Base-by-base conservation (phyloP, 2,329 filamentous ascomycete genomes). In the Aspergillus luchuensis region DNA sequence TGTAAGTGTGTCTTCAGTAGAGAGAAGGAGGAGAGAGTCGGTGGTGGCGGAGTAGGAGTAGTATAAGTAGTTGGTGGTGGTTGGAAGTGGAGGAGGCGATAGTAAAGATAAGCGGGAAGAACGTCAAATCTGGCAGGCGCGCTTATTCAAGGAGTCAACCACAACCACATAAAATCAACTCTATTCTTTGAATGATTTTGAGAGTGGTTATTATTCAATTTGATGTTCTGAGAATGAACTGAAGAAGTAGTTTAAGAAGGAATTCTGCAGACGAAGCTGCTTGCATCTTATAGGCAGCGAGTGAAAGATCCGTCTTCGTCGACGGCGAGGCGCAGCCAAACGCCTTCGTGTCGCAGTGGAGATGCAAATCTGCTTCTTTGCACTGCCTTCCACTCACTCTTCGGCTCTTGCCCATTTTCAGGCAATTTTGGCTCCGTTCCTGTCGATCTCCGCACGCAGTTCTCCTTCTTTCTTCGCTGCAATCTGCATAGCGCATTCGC, bases 301-400 rank as follows among this genome's bases (percentile, higher is more conserved):
- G 15, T 17, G 19, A 13, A 17, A 13, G 21, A 30, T n/a, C 52
- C 52, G 60, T 39, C 21, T 54, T 59, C 49, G 54, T 60, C 53
- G 47, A 45, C 30, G 38, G 45, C 33, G 60, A 60, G 60, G 60
- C 60, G 60, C 60, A 62, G 60, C 60, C 49, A 21, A 21, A 10
- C 39, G 53, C 57, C 36, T 38, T 48, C 39, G 23, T 23, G 30
- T 47, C 51, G 23, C 15, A 25, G 52, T 56, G 59, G 61, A 49
- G 43, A 51, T 50, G 38, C 39, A n/a, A 13, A 23, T 8, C 45
- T 50, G 17, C 21, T 38, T 38, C 38, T 10, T 30, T 49, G 62
- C 62, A 64, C 62, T 62, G 62, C 62, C 61, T 49, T 61, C 30
- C 25, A 15, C 13, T n/a, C 21, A 49, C n/a, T 19, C 28, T 10